Percentiles rank a stretch among this genome's conserved stretches.
phyloP scores from a whole-genome alignment of 768 basidiomycete genomes.

The Paxillus involutus region DNA sequence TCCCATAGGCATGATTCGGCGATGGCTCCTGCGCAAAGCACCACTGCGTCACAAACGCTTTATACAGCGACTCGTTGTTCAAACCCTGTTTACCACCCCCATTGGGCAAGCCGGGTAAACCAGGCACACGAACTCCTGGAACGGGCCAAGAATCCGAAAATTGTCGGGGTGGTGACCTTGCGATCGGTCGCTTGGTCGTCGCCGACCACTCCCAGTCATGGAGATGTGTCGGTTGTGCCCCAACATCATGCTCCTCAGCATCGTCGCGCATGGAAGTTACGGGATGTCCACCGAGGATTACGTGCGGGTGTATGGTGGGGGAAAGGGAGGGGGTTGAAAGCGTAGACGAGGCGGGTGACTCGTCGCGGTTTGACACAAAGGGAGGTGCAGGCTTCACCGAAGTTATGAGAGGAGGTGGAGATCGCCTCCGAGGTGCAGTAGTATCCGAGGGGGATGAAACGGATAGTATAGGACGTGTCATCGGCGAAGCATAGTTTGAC shows the following conservation, averaged over 20 bases:
- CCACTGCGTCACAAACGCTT: slow-evolving; percentile 66
- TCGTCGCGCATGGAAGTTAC: slow-evolving; percentile 10
- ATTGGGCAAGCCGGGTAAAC: background rate
- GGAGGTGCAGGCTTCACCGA: background rate
- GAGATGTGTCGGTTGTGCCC: slow-evolving; percentile 3
- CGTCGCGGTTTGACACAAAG: background rate
- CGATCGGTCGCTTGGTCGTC: background rate
- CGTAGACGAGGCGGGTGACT: slow-evolving; percentile 27
- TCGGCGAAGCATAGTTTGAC: slow-evolving; percentile 35
- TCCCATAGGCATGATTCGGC: slow-evolving; percentile 15
- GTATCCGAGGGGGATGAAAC: background rate
- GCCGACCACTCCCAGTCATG: slow-evolving; percentile 26
- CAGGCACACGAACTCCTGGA: slow-evolving; percentile 23
- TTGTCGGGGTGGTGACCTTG: background rate
- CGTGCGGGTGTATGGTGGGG: slow-evolving; percentile 18
- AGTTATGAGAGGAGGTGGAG: background rate
- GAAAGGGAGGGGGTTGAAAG: slow-evolving; percentile 25
- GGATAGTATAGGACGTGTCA: background rate
- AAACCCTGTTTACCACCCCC: slow-evolving; percentile 1
- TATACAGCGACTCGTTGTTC: slow-evolving; percentile 41
- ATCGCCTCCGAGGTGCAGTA: background rate
- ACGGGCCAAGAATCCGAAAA: background rate
- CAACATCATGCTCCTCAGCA: background rate
- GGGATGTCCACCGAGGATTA: slow-evolving; percentile 27
- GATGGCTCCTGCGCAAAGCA: slow-evolving; percentile 57